Base-by-base conservation (phyloP, 2,329 filamentous ascomycete genomes). In the Cladosporium colombiae region DNA sequence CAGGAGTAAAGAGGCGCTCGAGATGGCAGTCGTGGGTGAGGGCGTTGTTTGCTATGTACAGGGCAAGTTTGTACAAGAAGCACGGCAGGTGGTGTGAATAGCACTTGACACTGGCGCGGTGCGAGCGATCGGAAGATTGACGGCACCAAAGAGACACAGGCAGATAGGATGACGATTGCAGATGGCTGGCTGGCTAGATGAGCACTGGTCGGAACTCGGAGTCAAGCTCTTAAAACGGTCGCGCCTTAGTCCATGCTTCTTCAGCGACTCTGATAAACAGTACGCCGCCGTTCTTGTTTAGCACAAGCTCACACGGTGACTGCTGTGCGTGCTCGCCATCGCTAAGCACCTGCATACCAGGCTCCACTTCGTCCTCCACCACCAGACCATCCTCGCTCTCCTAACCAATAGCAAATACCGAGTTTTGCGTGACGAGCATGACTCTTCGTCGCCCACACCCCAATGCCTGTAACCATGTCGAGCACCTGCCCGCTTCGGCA, bases 401-500 rank as follows among this genome's bases (percentile, higher is more conserved):
- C 35, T 16, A 46, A 11, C 40, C 40, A 46, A 23, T 46, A 46
- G 8, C n/a, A 13, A 44, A 44, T 44, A 44, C 8, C 18, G 18
- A 31, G 10, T 53, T 53, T 5, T 33, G 16, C 27, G 27, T 29
- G 27, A 29, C 27, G 27, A 29, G 27, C 7, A 29, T 53, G 27
- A 53, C 50, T 53, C 50, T n/a, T 27, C 5, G 16, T 21, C 16
- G 16, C 5, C 18, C 7, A 5, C 50, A 53, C 2, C 27, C 5
- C 14, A 14, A 55, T 55, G 52, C 52, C 8, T 31, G 27, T 16
- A 29, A 11, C 52, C 5, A 8, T 5, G 18, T 5, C 27, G 11
- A 33, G 27, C 52, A 55, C 52, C 52, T 55, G 52, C 52, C 52
- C 27, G n/a, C 52, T 55, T 55, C 27, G 52, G 52, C 52, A 55